Evolutionary conservation across 805 yeast genomes (phyloP).

Genomic region (Starmerella riodocensis): DNA sequence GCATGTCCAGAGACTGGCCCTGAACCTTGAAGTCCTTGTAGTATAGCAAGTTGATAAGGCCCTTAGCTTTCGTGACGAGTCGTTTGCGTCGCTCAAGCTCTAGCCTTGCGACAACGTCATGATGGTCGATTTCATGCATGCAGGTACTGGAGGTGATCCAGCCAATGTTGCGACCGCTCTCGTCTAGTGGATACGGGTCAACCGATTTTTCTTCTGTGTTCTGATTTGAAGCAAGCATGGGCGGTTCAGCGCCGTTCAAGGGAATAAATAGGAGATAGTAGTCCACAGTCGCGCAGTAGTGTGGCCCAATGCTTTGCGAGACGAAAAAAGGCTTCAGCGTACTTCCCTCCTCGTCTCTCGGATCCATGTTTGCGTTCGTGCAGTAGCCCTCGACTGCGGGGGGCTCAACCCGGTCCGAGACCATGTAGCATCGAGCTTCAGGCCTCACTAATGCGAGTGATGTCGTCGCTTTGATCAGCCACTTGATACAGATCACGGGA

Average conservation of each 20-base stretch:
- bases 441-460: slow-evolving; percentile 7
- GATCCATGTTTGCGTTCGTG: no score
- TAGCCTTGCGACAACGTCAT: slow-evolving; percentile 47
- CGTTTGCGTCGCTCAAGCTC: slow-evolving; percentile 52
- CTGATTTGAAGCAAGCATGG: slow-evolving; percentile 25
- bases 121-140: slow-evolving; percentile 32
- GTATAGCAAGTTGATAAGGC: slow-evolving; percentile 46
- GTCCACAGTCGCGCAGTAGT: slow-evolving; percentile 52
- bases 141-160: slow-evolving; percentile 41
- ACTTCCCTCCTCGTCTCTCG: no score
- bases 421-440: slow-evolving; percentile 11
- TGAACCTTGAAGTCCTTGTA: slow-evolving; percentile 26
- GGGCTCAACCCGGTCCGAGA: slow-evolving; percentile 48
- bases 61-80: slow-evolving; percentile 44
- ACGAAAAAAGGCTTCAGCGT: not conserved
- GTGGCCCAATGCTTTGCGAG: slow-evolving; percentile 19
- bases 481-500: slow-evolving; percentile 9
- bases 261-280: slow-evolving; percentile 47
- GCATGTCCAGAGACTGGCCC: slow-evolving; percentile 21
- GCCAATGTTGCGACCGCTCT: slow-evolving; percentile 29
- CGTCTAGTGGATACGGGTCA: slow-evolving; percentile 43
- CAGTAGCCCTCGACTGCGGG: slow-evolving; percentile 72
- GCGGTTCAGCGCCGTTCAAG: slow-evolving; percentile 48
- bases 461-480: slow-evolving; percentile 6
- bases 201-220: slow-evolving; percentile 26